Conservation (phyloP, 2,329 filamentous ascomycete species). For the Penicillium oxalicum region DNA sequence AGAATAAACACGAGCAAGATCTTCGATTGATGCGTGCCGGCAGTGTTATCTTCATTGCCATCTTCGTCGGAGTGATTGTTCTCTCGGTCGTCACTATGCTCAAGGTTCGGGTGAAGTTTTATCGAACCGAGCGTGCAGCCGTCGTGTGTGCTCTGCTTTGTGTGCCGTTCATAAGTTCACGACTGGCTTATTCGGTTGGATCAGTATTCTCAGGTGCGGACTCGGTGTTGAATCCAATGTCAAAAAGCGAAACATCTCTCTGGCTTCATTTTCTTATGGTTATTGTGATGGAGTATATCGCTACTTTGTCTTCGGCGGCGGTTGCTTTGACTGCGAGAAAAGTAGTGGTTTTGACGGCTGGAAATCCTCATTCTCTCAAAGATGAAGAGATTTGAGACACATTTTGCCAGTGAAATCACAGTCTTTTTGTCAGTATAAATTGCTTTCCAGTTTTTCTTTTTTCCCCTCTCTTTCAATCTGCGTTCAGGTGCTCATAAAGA, state of each 20-base stretch:
- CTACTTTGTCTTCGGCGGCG: conserved; percentile 7
- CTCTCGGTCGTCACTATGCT: conserved; percentile 8
- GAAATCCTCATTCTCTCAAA: neutral
- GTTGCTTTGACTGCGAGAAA: conserved; percentile 11
- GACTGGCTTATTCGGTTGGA: conserved; percentile 12
- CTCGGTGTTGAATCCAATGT: conserved; percentile 10
- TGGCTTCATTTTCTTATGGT: conserved; percentile 16
- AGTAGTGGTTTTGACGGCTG: conserved; percentile 9
- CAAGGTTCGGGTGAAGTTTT: conserved; percentile 9
- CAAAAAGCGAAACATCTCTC: conserved; percentile 6
- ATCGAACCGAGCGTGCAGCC: conserved; percentile 11
- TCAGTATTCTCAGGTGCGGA: conserved; percentile 9
- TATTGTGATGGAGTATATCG: conserved; percentile 15
- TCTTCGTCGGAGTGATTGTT: conserved; percentile 6
- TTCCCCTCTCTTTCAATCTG: too few relatives aligned
- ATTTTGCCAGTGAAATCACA: too few relatives aligned
- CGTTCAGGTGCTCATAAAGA: too few relatives aligned
- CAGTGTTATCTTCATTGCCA: conserved; percentile 10
- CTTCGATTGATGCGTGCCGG: conserved; percentile 12
- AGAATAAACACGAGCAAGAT: conserved; percentile 7
- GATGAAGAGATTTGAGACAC: conserved; percentile 8
- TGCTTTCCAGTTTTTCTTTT: too few relatives aligned
- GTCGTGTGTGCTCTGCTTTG: conserved; percentile 9
- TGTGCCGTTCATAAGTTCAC: conserved; percentile 11
- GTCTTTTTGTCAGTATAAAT: too few relatives aligned